Base-by-base conservation (phyloP, 352 stramenopile genomes). In the Phytophthora rubi region DNA sequence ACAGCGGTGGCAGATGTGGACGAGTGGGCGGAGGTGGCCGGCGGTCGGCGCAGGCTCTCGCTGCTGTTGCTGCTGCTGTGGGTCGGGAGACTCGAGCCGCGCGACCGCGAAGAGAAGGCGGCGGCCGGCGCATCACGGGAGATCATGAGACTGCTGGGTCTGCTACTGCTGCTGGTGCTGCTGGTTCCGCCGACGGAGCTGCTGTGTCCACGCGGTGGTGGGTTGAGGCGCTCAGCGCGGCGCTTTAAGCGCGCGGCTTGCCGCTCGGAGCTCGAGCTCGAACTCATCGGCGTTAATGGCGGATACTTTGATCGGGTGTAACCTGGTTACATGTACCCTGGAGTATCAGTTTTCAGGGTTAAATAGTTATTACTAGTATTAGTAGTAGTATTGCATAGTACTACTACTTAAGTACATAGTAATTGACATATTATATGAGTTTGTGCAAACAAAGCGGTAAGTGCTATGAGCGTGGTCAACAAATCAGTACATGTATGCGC, bases 211-310 rank as follows among this genome's bases (percentile, higher is more conserved):
- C 69, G 59, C 1, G 72, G 48, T 4, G 61, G 64, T 8, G 65
- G 61, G 4, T 42, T 56, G 1, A 79, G 55, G 4, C 62, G 70
- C 68, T 83, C 79, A 10, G 79, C 70, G 15, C 76, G 79, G 49
- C 75, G 74, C 75, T 83, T 84, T 48, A 86, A 79, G 59, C 77
- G 75, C 44, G 71, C 75, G 39, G 67, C 49, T 32, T 81, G 71
- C 33, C 71, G 60, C 10, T 85, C 77, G 23, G 23, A 26, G 23
- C 23, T 26, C 26, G 62, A 30, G 53, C 70, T 39, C 39, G 39
- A 47, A 7, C 39, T 78, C 71, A 77, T 82, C 8, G 45, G n/a
- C 30, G 39, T 47, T 12, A 39, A 39, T 39, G 33, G 33, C 33
- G 33, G 33, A 39, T 39, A 39, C 33, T 13, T 39, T 26, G 33